Conservation (phyloP, 2,329 filamentous ascomycete genomes). For the Aspergillus clavatus region DNA sequence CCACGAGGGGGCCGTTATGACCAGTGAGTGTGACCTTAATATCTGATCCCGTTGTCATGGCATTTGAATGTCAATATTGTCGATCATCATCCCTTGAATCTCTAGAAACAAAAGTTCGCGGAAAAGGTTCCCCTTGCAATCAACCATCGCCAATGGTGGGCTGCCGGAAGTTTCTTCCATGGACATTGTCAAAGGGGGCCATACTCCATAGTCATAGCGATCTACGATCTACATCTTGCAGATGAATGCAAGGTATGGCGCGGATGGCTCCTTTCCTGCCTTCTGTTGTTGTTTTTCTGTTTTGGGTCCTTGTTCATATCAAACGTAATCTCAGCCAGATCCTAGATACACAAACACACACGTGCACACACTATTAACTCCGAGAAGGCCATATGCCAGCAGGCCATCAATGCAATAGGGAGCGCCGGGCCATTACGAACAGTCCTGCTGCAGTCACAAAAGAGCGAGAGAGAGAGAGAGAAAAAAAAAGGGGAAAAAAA, state of each 20-base stretch:
- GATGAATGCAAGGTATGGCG: neutral
- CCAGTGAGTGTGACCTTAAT: too few species aligned
- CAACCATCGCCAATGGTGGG: too few species aligned
- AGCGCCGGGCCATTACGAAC: conserved; percentile 4
- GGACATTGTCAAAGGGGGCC: neutral
- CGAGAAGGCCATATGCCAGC: conserved; percentile 20
- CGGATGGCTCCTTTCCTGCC: neutral
- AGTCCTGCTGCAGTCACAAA: conserved; percentile 6
- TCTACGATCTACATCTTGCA: too few species aligned
- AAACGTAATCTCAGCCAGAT: conserved; percentile 3
- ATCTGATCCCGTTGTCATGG: too few species aligned
- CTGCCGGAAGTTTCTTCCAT: neutral
- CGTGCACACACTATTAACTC: conserved; percentile 17
- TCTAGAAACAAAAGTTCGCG: too few species aligned
- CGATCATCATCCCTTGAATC: too few species aligned
- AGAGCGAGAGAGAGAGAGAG: neutral
- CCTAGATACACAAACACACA: conserved; percentile 11
- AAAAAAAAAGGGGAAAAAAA: conserved; percentile 1
- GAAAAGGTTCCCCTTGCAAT: too few species aligned
- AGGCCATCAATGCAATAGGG: conserved; percentile 20
- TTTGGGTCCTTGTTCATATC: conserved; percentile 3
- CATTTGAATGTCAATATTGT: too few species aligned
- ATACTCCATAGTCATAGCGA: too few species aligned
- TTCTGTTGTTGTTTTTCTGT: neutral
- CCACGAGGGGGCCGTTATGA: too few species aligned